These are phyloP conservation scores for Saccharomyces hybrid DNA, from an alignment of 1,139 yeast species.

Conservation along the genomic window DNA sequence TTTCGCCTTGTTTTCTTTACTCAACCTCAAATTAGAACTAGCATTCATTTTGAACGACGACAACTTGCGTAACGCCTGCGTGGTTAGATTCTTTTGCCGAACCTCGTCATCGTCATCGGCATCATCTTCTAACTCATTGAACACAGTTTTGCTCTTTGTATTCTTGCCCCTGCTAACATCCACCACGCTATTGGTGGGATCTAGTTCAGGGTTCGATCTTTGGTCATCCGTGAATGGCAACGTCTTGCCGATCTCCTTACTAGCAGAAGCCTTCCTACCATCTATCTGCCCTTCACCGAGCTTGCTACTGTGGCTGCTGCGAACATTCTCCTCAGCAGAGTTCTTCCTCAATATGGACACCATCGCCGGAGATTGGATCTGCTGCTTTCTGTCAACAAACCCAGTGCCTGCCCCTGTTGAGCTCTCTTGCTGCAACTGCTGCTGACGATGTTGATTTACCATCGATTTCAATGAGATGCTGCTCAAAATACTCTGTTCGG, in stretches of 20 bases:
- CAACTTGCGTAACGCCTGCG: constrained; percentile 35
- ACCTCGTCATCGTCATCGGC: constrained; percentile 14
- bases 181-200: background rate
- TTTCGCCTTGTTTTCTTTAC: background rate
- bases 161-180: background rate
- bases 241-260: constrained; percentile 30
- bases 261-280: constrained; percentile 9
- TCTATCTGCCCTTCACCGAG: constrained; percentile 5
- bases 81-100: constrained; percentile 33
- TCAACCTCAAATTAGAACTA: background rate
- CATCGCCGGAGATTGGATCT: constrained; percentile 31
- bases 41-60: constrained; percentile 11
- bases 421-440: constrained; percentile 8
- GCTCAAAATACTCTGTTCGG: constrained; percentile 59
- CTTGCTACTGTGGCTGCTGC: constrained; percentile 9
- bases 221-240: constrained; percentile 26
- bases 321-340: constrained; percentile 7
- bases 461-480: constrained; percentile 49
- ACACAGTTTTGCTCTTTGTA: constrained; percentile 3
- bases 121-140: background rate
- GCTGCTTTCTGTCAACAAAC: constrained; percentile 21
- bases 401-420: constrained; percentile 6
- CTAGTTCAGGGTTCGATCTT: constrained; percentile 11
- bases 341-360: constrained; percentile 20
- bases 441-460: constrained; percentile 13